Percentiles rank a stretch among this genome's conserved stretches.
These are phyloP conservation scores for Alternaria rosae DNA, from an alignment of 2,329 filamentous ascomycete species.

Conservation along the genomic window DNA sequence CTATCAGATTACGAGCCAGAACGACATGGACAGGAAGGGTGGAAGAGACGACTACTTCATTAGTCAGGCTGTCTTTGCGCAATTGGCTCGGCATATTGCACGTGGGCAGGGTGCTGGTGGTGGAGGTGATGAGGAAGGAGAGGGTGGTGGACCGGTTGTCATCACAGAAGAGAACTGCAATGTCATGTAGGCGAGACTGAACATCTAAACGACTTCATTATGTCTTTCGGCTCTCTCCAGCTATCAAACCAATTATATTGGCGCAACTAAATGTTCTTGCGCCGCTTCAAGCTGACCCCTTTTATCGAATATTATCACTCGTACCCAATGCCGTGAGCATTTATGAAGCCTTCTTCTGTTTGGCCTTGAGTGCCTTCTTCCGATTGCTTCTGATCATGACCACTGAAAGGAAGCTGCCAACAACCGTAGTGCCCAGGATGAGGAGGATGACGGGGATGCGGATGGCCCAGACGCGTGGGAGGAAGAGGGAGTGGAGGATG, in stretches of 20 bases:
- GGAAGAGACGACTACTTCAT: conserved; percentile 66
- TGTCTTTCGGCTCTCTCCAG: background rate
- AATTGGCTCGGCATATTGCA: conserved; percentile 45
- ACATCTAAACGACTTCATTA: background rate
- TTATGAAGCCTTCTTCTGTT: conserved; percentile 79
- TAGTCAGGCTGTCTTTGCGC: conserved; percentile 53
- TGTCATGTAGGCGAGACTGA: conserved; percentile 29
- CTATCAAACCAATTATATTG: background rate
- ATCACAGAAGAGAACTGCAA: conserved; percentile 43
- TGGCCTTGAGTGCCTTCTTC: conserved; percentile 96
- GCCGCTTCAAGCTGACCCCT: background rate
- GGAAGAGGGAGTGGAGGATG: conserved; percentile 92
- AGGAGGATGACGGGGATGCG: conserved; percentile 97
- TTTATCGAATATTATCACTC: background rate
- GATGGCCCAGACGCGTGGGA: conserved; percentile 97
- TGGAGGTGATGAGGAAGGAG: conserved; percentile 31
- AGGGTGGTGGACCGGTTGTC: conserved; percentile 32
- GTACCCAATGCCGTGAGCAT: background rate
- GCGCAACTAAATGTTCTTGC: background rate
- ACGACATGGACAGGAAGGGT: conserved; percentile 66
- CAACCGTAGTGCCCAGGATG: conserved; percentile 87
- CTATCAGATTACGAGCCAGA: conserved; percentile 68
- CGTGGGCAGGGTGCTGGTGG: conserved; percentile 26
- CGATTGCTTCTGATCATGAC: conserved; percentile 99
- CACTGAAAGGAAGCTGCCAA: conserved; percentile 92